Evolutionary conservation across 306 rosid genomes (phyloP).

Genomic region (Quercus agrifolia): DNA sequence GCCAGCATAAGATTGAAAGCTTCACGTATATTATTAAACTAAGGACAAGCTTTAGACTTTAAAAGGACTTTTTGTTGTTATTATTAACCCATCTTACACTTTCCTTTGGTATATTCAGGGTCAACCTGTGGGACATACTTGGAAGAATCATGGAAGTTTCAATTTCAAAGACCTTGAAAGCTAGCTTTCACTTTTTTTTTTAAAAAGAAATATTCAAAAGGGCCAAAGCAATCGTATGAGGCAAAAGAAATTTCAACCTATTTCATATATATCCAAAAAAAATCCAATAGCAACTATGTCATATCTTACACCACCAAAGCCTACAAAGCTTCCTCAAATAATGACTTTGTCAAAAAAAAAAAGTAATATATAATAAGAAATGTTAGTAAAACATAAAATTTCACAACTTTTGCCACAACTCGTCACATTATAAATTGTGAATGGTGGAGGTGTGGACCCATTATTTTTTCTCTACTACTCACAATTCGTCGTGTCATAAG

Average conservation of each 20-base stretch:
- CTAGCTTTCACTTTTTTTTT: background rate
- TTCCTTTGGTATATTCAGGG: constrained; percentile 13
- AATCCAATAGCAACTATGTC: too few species aligned
- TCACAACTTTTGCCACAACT: too few species aligned
- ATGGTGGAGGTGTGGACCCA: fast-evolving
- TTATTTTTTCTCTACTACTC: too few species aligned
- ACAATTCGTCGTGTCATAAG: too few species aligned
- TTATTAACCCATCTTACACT: constrained; percentile 22
- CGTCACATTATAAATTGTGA: fast-evolving
- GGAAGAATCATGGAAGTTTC: constrained; percentile 32
- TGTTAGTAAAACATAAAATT: too few species aligned
- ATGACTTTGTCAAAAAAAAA: too few species aligned
- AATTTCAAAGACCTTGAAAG: constrained; percentile 17
- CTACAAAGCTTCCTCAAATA: too few species aligned
- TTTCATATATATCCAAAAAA: background rate
- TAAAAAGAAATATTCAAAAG: background rate
- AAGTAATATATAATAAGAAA: too few species aligned
- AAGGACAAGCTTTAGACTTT: constrained; percentile 14
- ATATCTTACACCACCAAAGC: too few species aligned
- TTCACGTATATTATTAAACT: background rate
- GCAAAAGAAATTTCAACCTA: background rate
- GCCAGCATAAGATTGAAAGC: background rate
- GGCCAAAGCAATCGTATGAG: background rate
- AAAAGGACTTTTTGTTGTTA: constrained; percentile 16
- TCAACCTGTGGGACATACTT: constrained; percentile 30